Base-by-base conservation (phyloP, 495 filamentous ascomycete species). In the Polyplosphaeria fusca region DNA sequence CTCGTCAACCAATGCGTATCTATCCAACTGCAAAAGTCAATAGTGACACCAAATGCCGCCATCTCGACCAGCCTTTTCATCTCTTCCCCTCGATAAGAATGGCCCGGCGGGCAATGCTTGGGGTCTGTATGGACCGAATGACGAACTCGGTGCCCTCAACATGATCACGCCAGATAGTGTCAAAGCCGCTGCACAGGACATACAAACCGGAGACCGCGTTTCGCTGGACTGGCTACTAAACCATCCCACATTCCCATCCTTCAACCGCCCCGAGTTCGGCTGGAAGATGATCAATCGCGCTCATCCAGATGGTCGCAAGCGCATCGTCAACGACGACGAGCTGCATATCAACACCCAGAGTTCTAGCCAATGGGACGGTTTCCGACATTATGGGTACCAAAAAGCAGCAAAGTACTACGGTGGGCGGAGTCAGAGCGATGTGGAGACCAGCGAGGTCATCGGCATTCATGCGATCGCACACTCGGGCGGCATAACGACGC, bases 311-410 rank as follows among this genome's bases (percentile, higher is more conserved):
- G 54, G 54, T 24, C 45, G 12, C 1, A 32, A 37, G 11, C 27
- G 71, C 0, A 65, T 66, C 19, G 72, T 73, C 12, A 73, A 74
- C 40, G 72, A 75, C 48, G 72, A 75, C 46, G 47, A 64, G 11
- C 68, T 72, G 66, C 19, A 40, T 16, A 81, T 86, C 62, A 86
- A 86, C 65, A 77, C 82, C 12, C 82, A 86, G 71, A 70, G 71
- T 23, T 74, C 72, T 41, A 74, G 69, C 2, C 80, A 82, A 59
- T 82, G 79, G 80, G 79, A 82, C 72, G 78, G 79, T 5, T 77
- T 82, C 47, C 30, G 63, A 7, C 65, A 55, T 26, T 52, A 67
- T 25, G 57, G 52, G 28, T 82, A 83, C 56, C 79, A 83, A 55
- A 71, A 77, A 28, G 75, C 76, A 27, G 61, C 70, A 44, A 59